phyloP scores from a whole-genome alignment of 495 filamentous ascomycete species.

The Wilcoxina mikolae region DNA sequence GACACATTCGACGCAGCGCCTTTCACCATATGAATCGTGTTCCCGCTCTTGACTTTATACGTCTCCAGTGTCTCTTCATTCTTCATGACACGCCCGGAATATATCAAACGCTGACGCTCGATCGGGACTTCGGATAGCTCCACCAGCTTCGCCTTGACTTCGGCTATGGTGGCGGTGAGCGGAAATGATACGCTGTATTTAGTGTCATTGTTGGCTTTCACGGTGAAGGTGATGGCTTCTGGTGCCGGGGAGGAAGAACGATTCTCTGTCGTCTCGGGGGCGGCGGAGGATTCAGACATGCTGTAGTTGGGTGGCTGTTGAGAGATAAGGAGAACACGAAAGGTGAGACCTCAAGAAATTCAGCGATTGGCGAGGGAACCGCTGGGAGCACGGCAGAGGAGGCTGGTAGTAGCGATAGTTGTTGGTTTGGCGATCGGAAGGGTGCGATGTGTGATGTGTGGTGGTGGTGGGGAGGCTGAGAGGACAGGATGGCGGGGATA shows the following conservation, averaged over 20 bases:
- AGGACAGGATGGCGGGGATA: background rate
- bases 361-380: background rate
- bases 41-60: slow-evolving; percentile 92
- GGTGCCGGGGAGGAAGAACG: background rate
- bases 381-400: background rate
- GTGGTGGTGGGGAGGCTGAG: background rate
- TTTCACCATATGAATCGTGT: slow-evolving; percentile 92
- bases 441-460: background rate
- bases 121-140: slow-evolving; percentile 61
- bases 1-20: slow-evolving; percentile 78
- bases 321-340: too few species aligned
- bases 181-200: slow-evolving; percentile 70
- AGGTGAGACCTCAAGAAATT: too few species aligned
- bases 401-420: background rate
- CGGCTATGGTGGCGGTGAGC: slow-evolving; percentile 57
- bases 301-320: too few species aligned
- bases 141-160: slow-evolving; percentile 79
- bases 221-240: slow-evolving; percentile 63
- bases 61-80: slow-evolving; percentile 67
- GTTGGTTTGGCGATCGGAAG: background rate
- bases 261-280: background rate
- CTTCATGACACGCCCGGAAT: slow-evolving; percentile 92
- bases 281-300: background rate
- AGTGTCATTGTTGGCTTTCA: slow-evolving; percentile 78
- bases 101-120: slow-evolving; percentile 87